phyloP scores from a whole-genome alignment of 2,329 filamentous ascomycete genomes.

The Juglanconis oblonga region DNA sequence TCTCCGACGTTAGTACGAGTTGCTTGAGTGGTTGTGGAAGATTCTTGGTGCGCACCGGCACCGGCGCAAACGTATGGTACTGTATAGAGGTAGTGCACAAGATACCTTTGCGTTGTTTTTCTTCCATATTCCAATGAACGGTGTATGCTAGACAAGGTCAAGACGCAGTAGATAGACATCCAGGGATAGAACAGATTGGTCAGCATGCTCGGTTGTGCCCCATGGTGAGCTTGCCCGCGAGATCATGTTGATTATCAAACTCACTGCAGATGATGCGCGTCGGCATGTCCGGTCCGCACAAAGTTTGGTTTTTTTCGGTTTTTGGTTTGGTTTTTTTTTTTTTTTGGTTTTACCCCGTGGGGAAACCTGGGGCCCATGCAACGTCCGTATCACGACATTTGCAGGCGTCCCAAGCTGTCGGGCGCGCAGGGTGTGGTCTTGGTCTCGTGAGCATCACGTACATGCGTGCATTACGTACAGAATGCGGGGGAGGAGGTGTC shows the following conservation, averaged over 20 bases:
- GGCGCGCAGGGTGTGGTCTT: too few relatives aligned
- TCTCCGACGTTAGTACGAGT: too few relatives aligned
- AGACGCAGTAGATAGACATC: background rate
- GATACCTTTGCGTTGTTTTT: background rate
- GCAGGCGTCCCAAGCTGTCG: too few relatives aligned
- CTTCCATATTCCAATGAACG: background rate
- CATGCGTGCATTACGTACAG: too few relatives aligned
- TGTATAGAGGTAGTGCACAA: background rate
- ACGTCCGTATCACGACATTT: background rate
- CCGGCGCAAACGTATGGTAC: background rate
- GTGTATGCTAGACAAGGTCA: background rate
- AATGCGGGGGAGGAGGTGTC: too few relatives aligned
- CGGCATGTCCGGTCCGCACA: background rate
- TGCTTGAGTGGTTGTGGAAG: too few relatives aligned
- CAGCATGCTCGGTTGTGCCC: background rate
- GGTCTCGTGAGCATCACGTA: too few relatives aligned
- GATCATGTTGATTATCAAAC: background rate
- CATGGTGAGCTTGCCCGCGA: background rate
- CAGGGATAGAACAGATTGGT: background rate
- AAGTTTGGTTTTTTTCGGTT: too few relatives aligned
- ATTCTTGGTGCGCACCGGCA: background rate
- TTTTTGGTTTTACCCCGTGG: constrained; percentile 5
- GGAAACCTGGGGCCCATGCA: background rate
- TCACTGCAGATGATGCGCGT: too few relatives aligned
- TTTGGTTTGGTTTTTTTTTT: too few relatives aligned